Evolutionary conservation across 768 basidiomycete species (phyloP).

Genomic region (Pisolithus marmoratus): DNA sequence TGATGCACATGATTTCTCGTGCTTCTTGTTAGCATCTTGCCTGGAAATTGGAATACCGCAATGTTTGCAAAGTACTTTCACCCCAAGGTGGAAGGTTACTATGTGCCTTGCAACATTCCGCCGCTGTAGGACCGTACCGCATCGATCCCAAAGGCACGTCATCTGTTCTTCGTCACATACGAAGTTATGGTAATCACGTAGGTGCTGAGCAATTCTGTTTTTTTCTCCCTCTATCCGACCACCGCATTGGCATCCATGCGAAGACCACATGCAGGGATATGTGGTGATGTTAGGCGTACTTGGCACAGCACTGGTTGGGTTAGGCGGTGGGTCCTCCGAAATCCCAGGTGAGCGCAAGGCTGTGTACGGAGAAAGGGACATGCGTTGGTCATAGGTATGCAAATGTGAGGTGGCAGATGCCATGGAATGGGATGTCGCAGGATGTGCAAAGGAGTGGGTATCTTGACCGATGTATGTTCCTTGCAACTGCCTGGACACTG

Average conservation of each 20-base stretch:
- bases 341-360: not conserved
- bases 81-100: slow-evolving; percentile 17
- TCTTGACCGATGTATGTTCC: not conserved
- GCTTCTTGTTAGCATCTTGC: slow-evolving; percentile 21
- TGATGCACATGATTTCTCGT: slow-evolving; percentile 2
- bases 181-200: slow-evolving; percentile 17
- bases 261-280: slow-evolving; percentile 20
- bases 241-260: slow-evolving; percentile 5
- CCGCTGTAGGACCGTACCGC: slow-evolving; percentile 14
- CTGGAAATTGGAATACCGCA: slow-evolving; percentile 17
- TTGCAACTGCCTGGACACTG: too few relatives aligned
- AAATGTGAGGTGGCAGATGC: not conserved
- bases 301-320: not conserved
- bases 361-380: not conserved
- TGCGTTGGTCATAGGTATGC: not conserved
- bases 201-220: slow-evolving; percentile 14
- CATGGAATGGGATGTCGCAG: not conserved
- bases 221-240: slow-evolving; percentile 14
- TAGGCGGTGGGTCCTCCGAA: not conserved
- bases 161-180: slow-evolving; percentile 9
- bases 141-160: slow-evolving; percentile 15
- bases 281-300: not conserved
- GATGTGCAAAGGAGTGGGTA: not conserved
- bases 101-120: slow-evolving; percentile 23
- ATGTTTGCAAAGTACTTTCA: slow-evolving; percentile 13